Base-by-base conservation (phyloP, 129 eudicot genomes). In the Artemisia tridentata region DNA sequence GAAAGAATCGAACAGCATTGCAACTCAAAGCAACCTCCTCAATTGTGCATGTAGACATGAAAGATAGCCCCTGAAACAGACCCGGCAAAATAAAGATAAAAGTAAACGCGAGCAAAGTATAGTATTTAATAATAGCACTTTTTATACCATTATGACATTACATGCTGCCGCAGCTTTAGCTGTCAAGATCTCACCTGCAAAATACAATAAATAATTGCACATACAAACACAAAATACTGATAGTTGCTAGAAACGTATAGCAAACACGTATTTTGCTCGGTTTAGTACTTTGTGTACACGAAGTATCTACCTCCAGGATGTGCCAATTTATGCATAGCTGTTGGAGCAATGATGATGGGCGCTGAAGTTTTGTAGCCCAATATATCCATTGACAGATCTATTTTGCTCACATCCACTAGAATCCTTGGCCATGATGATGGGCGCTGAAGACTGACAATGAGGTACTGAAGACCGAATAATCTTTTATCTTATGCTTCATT, bases 21-120 rank as follows among this genome's bases (percentile, higher is more conserved):
- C 96, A 86, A 82, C 91, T 88, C 31, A 91, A 82, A 84, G 98
- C 89, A 77, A 92, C 96, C 75, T 92, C 98, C 80, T 92, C 98
- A 51, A 92, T 49, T 21, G 86, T 84, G 85, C 91, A 92, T 54
- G 83, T 86, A 53, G 98, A 84, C 75, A 23, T 72, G 78, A 78
- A 92, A 56, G 96, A 88, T 57, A 92, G 45, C n/a, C 77, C 89
- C 98, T 92, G 73, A 68, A 84, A 69, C 65, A 41, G 45, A 72
- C 10, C 29, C 48, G 14, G 31, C 3, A 12, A 46, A 48, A 12
- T 1, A 67, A 41, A 11, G 46, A 69, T 29, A 54, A 57, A 16
- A 23, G 13, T 19, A 15, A 69, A 46, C 47, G 4, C 1, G 11
- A 52, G 49, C 6, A 5, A 67, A 47, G 3, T 25, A 67, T 38